phyloP scores from a whole-genome alignment of 2,329 filamentous ascomycete genomes.

The Ophiostoma ips region DNA sequence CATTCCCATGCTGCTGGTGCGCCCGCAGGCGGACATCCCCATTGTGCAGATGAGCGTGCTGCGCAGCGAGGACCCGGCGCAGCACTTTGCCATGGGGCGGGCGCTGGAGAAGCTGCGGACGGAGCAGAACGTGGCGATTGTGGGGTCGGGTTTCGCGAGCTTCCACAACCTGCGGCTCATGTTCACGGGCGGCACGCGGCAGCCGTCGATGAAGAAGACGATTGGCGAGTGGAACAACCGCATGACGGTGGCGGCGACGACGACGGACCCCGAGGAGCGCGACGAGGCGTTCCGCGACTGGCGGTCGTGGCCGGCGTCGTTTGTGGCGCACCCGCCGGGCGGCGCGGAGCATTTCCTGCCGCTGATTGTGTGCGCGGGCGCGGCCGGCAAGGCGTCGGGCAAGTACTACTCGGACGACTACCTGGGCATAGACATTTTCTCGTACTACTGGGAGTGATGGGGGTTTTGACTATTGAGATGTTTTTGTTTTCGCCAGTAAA shows the following conservation, averaged over 20 bases:
- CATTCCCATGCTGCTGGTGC: slow-evolving; percentile 39
- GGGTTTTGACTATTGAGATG: neutral
- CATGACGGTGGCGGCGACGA: slow-evolving; percentile 27
- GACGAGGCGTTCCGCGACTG: slow-evolving; percentile 29
- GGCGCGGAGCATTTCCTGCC: slow-evolving; percentile 47
- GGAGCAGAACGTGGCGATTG: slow-evolving; percentile 34
- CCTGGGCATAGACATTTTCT: slow-evolving; percentile 34
- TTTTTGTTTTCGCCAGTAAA: neutral
- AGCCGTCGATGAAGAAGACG: slow-evolving; percentile 16
- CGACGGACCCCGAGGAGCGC: slow-evolving; percentile 22
- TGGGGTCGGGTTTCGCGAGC: slow-evolving; percentile 46
- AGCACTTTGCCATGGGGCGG: slow-evolving; percentile 37
- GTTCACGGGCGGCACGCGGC: slow-evolving; percentile 19
- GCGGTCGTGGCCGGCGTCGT: slow-evolving; percentile 32
- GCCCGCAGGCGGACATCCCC: slow-evolving; percentile 37
- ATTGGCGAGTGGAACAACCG: slow-evolving; percentile 31
- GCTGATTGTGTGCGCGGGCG: slow-evolving; percentile 40
- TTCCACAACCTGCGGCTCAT: slow-evolving; percentile 40
- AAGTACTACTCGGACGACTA: slow-evolving; percentile 35
- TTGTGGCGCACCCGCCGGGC: slow-evolving; percentile 38
- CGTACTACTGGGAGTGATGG: slow-evolving; percentile 43
- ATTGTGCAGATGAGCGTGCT: slow-evolving; percentile 45
- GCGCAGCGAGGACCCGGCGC: slow-evolving; percentile 31
- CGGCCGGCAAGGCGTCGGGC: slow-evolving; percentile 29
- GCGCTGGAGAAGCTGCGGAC: slow-evolving; percentile 36